phyloP scores from a whole-genome alignment of 768 basidiomycete species.

The Termitomyces sp. region DNA sequence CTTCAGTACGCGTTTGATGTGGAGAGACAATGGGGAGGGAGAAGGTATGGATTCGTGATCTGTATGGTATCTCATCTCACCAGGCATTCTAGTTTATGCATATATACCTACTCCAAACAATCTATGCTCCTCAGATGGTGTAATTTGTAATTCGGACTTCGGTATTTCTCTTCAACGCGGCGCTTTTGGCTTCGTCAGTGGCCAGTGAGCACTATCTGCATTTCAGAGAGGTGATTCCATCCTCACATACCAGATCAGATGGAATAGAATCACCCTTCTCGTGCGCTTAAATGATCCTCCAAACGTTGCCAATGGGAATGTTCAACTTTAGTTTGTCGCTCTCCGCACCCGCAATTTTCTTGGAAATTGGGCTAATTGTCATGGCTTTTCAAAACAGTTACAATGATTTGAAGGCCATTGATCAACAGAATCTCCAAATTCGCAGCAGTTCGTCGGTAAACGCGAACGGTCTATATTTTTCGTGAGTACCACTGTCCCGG shows the following conservation, averaged over 20 bases:
- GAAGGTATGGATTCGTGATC: conserved; percentile 47
- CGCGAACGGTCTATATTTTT: conserved; percentile 73
- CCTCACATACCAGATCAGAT: conserved; percentile 29
- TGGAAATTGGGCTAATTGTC: not conserved
- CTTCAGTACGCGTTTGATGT: conserved; percentile 74
- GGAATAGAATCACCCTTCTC: conserved; percentile 68
- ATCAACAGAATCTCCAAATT: conserved; percentile 58
- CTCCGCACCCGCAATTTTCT: not conserved
- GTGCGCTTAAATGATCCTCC: conserved; percentile 73
- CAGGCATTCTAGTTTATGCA: conserved; percentile 54
- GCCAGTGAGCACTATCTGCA: conserved; percentile 42
- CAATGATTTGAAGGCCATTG: conserved; percentile 60
- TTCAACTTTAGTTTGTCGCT: conserved; percentile 57
- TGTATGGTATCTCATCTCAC: not conserved
- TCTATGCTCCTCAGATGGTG: conserved; percentile 47
- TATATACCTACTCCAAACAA: conserved; percentile 65
- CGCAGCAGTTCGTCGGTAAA: conserved; percentile 46
- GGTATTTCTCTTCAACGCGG: conserved; percentile 73
- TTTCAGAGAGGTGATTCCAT: not conserved
- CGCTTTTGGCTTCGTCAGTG: conserved; percentile 53
- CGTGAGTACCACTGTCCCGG: conserved; percentile 30
- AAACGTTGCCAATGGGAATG: conserved; percentile 66
- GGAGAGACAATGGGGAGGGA: conserved; percentile 56
- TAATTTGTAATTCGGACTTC: conserved; percentile 69
- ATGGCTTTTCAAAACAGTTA: conserved; percentile 36